Evolutionary conservation across 2,329 filamentous ascomycete species (phyloP).

Genomic region (Microdochium paspali): DNA sequence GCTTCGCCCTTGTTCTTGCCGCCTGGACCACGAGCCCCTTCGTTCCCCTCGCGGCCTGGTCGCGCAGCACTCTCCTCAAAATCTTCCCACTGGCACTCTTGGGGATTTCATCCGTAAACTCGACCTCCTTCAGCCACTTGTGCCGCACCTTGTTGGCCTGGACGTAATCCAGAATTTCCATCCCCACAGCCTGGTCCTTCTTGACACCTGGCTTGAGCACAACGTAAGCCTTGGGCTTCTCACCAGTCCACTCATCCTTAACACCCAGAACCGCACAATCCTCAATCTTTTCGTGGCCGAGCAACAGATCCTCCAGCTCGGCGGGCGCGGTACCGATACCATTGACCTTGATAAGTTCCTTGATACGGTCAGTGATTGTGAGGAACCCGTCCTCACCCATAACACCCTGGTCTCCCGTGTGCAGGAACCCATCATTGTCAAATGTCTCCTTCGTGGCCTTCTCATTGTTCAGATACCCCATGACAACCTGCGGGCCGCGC

Average conservation of each 20-base stretch:
- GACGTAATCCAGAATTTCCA: conserved; percentile 38
- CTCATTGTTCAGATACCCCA: conserved; percentile 36
- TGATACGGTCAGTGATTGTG: conserved; percentile 51
- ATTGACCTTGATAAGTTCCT: conserved; percentile 62
- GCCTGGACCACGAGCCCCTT: background rate
- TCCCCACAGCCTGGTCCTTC: conserved; percentile 18
- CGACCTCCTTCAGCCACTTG: conserved; percentile 43
- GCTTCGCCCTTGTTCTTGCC: background rate
- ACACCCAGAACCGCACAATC: conserved; percentile 48
- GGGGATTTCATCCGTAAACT: conserved; percentile 43
- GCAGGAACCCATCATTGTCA: conserved; percentile 25
- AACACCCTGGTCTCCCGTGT: conserved; percentile 48
- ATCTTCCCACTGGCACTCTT: conserved; percentile 56
- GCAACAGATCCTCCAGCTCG: conserved; percentile 53
- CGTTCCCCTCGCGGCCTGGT: background rate
- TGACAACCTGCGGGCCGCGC: conserved; percentile 35
- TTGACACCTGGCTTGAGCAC: conserved; percentile 26
- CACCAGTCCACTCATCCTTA: conserved; percentile 43
- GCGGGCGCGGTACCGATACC: conserved; percentile 53
- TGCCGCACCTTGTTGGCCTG: conserved; percentile 42
- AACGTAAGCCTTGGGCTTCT: conserved; percentile 48
- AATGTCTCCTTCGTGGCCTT: conserved; percentile 24
- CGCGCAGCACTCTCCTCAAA: conserved; percentile 36
- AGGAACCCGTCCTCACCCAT: conserved; percentile 47
- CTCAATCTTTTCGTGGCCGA: conserved; percentile 44